These are phyloP conservation scores for Astrephomene gubernaculifera DNA, from an alignment of 139 green algal genomes.

Conservation along the genomic window DNA sequence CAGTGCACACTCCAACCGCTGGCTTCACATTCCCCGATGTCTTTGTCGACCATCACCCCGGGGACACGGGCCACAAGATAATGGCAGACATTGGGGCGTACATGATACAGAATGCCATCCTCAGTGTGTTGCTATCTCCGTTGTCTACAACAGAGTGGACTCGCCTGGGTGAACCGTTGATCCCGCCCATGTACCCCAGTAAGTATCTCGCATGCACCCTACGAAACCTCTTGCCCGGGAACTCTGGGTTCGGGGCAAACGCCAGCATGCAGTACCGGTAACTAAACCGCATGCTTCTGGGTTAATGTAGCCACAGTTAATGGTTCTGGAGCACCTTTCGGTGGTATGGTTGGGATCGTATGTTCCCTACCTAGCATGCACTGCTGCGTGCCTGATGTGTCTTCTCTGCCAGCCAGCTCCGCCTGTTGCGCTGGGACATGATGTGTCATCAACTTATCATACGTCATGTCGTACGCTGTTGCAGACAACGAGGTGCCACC, in stretches of 20 bases:
- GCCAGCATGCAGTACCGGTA: no score
- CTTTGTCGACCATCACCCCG: slow-evolving; percentile 35
- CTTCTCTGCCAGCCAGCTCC: not conserved
- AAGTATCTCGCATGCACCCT: not conserved
- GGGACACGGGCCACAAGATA: slow-evolving; percentile 35
- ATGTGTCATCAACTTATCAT: not conserved
- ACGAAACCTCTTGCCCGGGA: not conserved
- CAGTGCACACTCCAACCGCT: no score
- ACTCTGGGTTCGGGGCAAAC: no score
- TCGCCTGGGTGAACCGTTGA: not conserved
- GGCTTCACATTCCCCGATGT: no score
- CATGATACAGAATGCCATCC: slow-evolving; percentile 8
- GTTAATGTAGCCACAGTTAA: no score
- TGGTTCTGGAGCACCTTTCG: no score
- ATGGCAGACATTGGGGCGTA: slow-evolving; percentile 36
- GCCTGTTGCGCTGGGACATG: not conserved
- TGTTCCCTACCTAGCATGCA: not conserved
- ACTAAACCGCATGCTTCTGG: not conserved
- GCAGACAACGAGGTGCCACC: no score
- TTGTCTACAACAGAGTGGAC: not conserved
- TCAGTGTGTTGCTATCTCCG: slow-evolving; percentile 16
- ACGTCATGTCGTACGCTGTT: no score
- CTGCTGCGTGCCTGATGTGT: not conserved
- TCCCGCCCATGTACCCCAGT: slow-evolving; percentile 15
- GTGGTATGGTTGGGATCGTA: not conserved